These are phyloP conservation scores for Abelmoschus esculentus DNA, from an alignment of 345 rosid genomes.

Conservation along the genomic window DNA sequence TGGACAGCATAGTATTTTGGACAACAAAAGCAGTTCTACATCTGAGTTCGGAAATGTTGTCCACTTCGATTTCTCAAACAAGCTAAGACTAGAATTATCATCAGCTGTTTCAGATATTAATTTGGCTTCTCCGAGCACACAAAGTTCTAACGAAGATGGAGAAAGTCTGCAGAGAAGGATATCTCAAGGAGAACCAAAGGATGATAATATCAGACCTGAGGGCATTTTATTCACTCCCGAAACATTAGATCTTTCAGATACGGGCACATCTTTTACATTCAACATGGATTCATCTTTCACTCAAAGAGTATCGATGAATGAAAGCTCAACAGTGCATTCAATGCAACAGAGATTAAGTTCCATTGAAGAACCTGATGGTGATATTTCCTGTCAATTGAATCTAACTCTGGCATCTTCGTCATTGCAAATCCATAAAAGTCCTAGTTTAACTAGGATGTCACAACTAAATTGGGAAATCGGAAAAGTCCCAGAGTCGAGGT, in stretches of 20 bases:
- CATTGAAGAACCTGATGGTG: slow-evolving; percentile 59
- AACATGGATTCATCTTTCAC: slow-evolving; percentile 32
- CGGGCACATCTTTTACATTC: slow-evolving; percentile 55
- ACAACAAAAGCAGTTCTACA: slow-evolving; percentile 51
- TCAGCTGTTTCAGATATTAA: slow-evolving; percentile 79
- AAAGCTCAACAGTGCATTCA: slow-evolving; percentile 27
- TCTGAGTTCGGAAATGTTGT: slow-evolving; percentile 54
- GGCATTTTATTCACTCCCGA: slow-evolving; percentile 46
- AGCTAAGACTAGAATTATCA: slow-evolving; percentile 68
- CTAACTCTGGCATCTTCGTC: slow-evolving; percentile 74
- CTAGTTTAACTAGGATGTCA: slow-evolving; percentile 30
- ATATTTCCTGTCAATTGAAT: slow-evolving; percentile 74
- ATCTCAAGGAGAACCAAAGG: slow-evolving; percentile 41
- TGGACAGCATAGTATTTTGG: slow-evolving; percentile 49
- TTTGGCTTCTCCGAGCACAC: slow-evolving; percentile 66
- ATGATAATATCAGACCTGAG: slow-evolving; percentile 37
- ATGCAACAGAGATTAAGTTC: slow-evolving; percentile 38
- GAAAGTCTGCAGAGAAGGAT: slow-evolving; percentile 36
- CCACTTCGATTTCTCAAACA: slow-evolving; percentile 64
- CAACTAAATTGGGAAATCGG: slow-evolving; percentile 31
- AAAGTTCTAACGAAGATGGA: slow-evolving; percentile 74
- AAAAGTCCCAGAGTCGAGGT: slow-evolving; percentile 24
- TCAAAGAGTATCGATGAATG: slow-evolving; percentile 32
- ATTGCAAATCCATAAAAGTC: slow-evolving; percentile 41
- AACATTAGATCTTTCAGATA: slow-evolving; percentile 66